Percentiles rank a stretch among this genome's conserved stretches.
phyloP scores from a whole-genome alignment of 2,329 filamentous ascomycete genomes.

The Curvularia spicifera region DNA sequence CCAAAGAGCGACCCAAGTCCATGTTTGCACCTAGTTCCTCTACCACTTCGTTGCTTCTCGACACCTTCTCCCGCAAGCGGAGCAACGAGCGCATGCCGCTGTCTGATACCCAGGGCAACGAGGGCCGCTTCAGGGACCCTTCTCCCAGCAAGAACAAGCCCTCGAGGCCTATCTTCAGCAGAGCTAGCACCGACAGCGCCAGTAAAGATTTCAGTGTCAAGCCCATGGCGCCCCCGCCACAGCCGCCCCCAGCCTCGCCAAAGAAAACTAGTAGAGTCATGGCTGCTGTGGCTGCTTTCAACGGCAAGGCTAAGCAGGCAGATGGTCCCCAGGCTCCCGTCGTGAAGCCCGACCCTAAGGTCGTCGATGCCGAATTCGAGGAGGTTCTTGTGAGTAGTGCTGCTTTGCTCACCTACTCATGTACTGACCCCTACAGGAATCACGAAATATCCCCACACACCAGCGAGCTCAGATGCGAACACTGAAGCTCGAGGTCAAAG shows the following conservation, averaged over 20 bases:
- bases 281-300: slow-evolving; percentile 69
- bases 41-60: slow-evolving; percentile 49
- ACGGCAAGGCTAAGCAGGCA: slow-evolving; percentile 57
- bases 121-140: slow-evolving; percentile 33
- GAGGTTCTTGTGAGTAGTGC: slow-evolving; percentile 62
- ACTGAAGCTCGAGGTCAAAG: slow-evolving; percentile 87
- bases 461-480: slow-evolving; percentile 95
- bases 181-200: slow-evolving; percentile 39
- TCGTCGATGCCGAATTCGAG: slow-evolving; percentile 69
- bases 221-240: slow-evolving; percentile 23
- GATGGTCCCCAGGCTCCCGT: slow-evolving; percentile 38
- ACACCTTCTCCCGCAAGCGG: slow-evolving; percentile 49
- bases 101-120: slow-evolving; percentile 45
- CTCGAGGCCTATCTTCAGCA: slow-evolving; percentile 30
- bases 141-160: slow-evolving; percentile 28
- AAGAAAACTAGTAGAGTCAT: slow-evolving; percentile 63
- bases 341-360: slow-evolving; percentile 57
- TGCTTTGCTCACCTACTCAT: background rate
- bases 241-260: slow-evolving; percentile 22
- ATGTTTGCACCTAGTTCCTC: slow-evolving; percentile 54
- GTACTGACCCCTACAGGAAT: slow-evolving; percentile 66
- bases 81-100: slow-evolving; percentile 44
- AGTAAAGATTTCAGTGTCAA: slow-evolving; percentile 27
- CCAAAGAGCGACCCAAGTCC: slow-evolving; percentile 59
- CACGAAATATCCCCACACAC: slow-evolving; percentile 90